These are phyloP conservation scores for Ajuga chamaepitys DNA, from an alignment of 257 asterid species.

Conservation along the genomic window DNA sequence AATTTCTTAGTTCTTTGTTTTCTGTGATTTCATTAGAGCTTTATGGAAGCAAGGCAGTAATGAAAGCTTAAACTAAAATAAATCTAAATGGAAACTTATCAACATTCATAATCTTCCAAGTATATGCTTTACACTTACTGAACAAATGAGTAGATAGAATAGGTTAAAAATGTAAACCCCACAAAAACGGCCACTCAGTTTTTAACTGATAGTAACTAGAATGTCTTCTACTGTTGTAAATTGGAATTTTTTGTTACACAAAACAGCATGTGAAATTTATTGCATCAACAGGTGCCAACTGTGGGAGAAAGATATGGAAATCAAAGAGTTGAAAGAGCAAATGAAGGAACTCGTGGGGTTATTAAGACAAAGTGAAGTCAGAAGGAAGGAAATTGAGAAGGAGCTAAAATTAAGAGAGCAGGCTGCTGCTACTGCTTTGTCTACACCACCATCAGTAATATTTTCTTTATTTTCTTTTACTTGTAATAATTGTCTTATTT, in stretches of 20 bases:
- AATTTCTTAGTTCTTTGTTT: neutral
- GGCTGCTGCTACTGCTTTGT: slow-evolving; percentile 40
- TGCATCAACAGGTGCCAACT: slow-evolving; percentile 58
- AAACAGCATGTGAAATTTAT: slow-evolving; percentile 2
- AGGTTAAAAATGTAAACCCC: neutral
- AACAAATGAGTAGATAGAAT: neutral
- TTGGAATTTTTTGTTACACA: neutral
- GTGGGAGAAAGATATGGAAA: slow-evolving; percentile 83
- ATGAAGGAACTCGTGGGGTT: slow-evolving; percentile 81
- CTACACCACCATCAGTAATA: slow-evolving; percentile 78
- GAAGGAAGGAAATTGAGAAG: slow-evolving; percentile 79
- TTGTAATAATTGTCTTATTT: neutral
- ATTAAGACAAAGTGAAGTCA: slow-evolving; percentile 76
- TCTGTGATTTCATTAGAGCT: neutral
- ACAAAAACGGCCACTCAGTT: neutral
- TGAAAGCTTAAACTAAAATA: neutral
- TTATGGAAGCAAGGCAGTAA: neutral
- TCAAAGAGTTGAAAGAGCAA: slow-evolving; percentile 93
- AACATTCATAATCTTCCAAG: neutral
- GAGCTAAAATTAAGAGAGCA: slow-evolving; percentile 76
- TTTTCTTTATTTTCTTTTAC: slow-evolving; percentile 1
- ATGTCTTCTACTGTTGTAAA: neutral
- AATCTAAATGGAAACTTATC: neutral
- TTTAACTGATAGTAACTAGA: neutral
- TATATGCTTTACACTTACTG: neutral